phyloP scores from a whole-genome alignment of 78 protist species.

The slime mould (Dictyostelium discoideum) region DNA sequence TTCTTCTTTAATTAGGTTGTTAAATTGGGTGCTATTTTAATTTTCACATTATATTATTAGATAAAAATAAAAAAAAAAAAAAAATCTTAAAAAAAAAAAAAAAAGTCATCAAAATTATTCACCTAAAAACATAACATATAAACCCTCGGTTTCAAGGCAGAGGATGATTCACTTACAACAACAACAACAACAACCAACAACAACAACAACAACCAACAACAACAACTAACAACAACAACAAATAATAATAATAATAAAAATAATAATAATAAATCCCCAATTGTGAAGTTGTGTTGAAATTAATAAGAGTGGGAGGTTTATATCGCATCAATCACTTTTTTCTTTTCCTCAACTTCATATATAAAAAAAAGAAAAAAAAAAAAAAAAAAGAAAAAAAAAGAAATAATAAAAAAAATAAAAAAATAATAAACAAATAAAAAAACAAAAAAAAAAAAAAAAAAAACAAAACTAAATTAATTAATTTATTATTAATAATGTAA shows the following conservation, averaged over 20 bases:
- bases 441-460: neutral
- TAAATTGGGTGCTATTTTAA: neutral
- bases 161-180: neutral
- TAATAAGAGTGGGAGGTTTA: neutral
- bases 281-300: neutral
- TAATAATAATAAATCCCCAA: neutral
- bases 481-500: neutral
- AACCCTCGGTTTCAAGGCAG: neutral
- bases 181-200: too few species aligned
- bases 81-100: neutral
- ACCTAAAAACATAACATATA: neutral
- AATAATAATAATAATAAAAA: too few species aligned
- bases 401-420: neutral
- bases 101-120: neutral
- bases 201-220: too few species aligned
- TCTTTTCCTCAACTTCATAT: neutral
- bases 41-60: neutral
- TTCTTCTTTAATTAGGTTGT: neutral
- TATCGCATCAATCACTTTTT: neutral
- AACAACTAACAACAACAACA: too few species aligned
- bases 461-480: too few species aligned
- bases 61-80: neutral
- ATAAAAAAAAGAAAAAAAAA: too few species aligned
- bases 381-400: neutral
- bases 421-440: neutral